Conservation (phyloP, 1,284 basidiomycete genomes). For the Limonomyces culmigenus region DNA sequence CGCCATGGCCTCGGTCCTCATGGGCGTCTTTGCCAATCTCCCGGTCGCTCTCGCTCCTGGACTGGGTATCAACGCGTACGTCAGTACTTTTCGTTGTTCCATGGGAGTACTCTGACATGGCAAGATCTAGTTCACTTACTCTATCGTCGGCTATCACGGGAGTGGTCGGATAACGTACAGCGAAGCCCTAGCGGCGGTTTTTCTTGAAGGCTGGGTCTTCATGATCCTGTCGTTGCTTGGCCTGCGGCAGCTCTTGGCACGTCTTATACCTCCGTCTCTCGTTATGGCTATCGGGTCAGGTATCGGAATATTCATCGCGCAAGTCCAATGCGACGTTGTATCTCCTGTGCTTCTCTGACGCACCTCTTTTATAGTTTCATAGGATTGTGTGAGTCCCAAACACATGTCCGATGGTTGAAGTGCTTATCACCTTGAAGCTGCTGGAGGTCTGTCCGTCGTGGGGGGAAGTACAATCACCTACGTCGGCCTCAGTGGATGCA, state of each 20-base stretch:
- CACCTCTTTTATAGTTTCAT: slow-evolving; percentile 29
- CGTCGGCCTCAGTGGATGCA: slow-evolving; percentile 72
- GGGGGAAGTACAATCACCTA: slow-evolving; percentile 60
- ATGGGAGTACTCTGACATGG: slow-evolving; percentile 1
- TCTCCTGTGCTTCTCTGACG: too few species aligned
- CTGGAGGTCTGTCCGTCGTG: slow-evolving; percentile 58
- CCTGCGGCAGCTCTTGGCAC: slow-evolving; percentile 80
- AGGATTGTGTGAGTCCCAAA: slow-evolving; percentile 33
- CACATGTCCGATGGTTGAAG: too few species aligned
- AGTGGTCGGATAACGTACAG: slow-evolving; percentile 61
- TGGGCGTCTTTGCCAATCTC: slow-evolving; percentile 75
- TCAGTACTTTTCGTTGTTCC: slow-evolving; percentile 17
- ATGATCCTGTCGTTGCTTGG: slow-evolving; percentile 70
- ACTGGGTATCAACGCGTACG: slow-evolving; percentile 72
- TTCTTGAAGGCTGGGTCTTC: slow-evolving; percentile 82
- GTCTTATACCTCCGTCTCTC: slow-evolving; percentile 78
- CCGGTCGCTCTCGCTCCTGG: slow-evolving; percentile 73
- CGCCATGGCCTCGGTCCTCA: slow-evolving; percentile 60
- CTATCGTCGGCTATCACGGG: slow-evolving; percentile 74
- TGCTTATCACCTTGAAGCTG: too few species aligned
- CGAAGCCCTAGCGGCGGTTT: slow-evolving; percentile 79
- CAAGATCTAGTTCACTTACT: slow-evolving; percentile 59
- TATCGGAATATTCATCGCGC: slow-evolving; percentile 77
- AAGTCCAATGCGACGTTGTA: background rate
- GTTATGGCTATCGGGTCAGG: slow-evolving; percentile 75